A percentile compares a stretch with the other conserved stretches of the same genome.
Conservation (phyloP, 768 basidiomycete genomes). For the Leucocoprinus leucothites region DNA sequence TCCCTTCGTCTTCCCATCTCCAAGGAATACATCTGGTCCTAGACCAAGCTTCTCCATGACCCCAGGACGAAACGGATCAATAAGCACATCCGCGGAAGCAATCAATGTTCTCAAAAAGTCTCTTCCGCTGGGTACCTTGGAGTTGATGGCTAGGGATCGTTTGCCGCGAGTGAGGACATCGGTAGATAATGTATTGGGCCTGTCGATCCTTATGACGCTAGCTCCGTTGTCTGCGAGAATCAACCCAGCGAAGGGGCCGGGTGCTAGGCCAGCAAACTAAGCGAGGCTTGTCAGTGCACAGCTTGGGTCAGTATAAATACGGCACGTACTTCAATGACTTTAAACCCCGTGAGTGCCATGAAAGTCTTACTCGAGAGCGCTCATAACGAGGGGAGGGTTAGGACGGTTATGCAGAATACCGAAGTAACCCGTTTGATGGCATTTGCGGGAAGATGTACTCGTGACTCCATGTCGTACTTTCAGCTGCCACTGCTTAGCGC, state of each 20-base stretch:
- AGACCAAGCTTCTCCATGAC: slow-evolving; percentile 76
- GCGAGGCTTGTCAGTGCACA: background rate
- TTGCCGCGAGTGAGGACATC: slow-evolving; percentile 72
- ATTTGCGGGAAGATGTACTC: slow-evolving; percentile 2
- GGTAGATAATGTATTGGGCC: slow-evolving; percentile 32
- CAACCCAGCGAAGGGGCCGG: slow-evolving; percentile 77
- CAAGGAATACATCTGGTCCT: slow-evolving; percentile 73
- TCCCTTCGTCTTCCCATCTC: slow-evolving; percentile 38
- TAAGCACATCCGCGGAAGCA: slow-evolving; percentile 68
- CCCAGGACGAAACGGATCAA: slow-evolving; percentile 83
- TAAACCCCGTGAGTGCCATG: slow-evolving; percentile 50
- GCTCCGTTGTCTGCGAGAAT: slow-evolving; percentile 80
- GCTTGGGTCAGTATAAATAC: background rate
- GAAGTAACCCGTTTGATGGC: background rate
- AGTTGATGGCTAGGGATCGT: slow-evolving; percentile 68
- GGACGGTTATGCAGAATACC: slow-evolving; percentile 18
- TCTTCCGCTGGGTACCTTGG: slow-evolving; percentile 58
- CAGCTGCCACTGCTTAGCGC: background rate
- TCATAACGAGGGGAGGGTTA: slow-evolving; percentile 1
- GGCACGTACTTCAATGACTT: slow-evolving; percentile 44
- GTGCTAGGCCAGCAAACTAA: slow-evolving; percentile 81
- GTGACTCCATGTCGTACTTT: background rate
- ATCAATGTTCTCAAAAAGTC: slow-evolving; percentile 57
- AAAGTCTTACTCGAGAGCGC: background rate
- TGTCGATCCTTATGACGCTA: slow-evolving; percentile 72